phyloP scores from a whole-genome alignment of 208 protist genomes.

The Naegleria lovaniensis region DNA sequence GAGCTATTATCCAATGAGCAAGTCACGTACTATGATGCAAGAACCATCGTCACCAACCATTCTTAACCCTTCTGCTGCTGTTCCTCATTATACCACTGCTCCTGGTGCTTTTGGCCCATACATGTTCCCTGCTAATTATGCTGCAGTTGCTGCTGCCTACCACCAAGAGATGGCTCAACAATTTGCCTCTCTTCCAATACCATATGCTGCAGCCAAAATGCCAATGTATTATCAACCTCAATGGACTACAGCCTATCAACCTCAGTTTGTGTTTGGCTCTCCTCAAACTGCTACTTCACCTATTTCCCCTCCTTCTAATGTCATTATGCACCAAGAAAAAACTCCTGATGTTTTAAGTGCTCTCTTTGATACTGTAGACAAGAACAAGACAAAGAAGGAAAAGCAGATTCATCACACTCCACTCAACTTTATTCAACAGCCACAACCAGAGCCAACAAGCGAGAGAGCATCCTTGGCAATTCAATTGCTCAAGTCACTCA shows the following conservation, averaged over 20 bases:
- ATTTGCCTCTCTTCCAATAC: neutral
- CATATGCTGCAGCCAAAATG: neutral
- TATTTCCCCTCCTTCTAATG: neutral
- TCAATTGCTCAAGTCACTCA: neutral
- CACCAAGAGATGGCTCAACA: neutral
- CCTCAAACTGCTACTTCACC: neutral
- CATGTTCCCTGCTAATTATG: neutral
- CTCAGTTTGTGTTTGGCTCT: neutral
- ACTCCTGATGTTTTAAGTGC: neutral
- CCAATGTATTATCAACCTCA: neutral
- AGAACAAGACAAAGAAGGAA: neutral
- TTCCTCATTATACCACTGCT: neutral
- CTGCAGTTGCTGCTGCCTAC: neutral
- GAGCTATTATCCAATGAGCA: neutral
- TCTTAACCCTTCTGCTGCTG: neutral
- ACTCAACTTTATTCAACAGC: neutral
- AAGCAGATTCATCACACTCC: neutral
- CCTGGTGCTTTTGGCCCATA: no score
- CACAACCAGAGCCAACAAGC: neutral
- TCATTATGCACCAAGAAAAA: neutral
- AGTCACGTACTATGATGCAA: neutral
- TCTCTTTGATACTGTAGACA: neutral
- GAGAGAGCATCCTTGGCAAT: conserved; percentile 6
- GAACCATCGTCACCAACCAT: neutral
- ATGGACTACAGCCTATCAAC: neutral